Percentiles rank a stretch among this genome's conserved stretches.
These are phyloP conservation scores for Colletotrichum musicola DNA, from an alignment of 2,329 filamentous ascomycete species.

Conservation along the genomic window DNA sequence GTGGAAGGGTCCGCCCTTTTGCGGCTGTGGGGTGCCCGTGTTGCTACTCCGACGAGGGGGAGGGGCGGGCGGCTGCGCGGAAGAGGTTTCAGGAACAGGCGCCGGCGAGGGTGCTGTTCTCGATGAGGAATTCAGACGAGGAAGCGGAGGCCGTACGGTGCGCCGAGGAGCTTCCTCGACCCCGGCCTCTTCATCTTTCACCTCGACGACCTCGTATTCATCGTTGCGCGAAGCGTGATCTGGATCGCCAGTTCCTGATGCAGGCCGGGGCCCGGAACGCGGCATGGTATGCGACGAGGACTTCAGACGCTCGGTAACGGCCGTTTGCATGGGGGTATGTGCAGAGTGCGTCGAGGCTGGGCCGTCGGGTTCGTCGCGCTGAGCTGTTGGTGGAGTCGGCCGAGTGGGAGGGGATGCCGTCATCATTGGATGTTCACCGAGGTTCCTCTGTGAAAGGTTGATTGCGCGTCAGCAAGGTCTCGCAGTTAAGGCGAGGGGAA, in stretches of 20 bases:
- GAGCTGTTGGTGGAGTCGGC: constrained; percentile 34
- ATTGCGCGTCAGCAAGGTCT: constrained; percentile 29
- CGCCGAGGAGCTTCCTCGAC: constrained; percentile 28
- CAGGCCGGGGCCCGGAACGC: constrained; percentile 15
- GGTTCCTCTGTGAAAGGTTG: constrained; percentile 6
- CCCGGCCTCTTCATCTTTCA: constrained; percentile 25
- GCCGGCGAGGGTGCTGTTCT: constrained; percentile 31
- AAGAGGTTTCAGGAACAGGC: constrained; percentile 18
- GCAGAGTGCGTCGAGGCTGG: constrained; percentile 13
- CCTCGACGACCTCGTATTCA: constrained; percentile 39
- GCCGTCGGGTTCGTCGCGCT: constrained; percentile 25
- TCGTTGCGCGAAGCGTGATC: constrained; percentile 31
- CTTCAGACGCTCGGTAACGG: constrained; percentile 21
- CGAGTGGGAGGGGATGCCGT: constrained; percentile 35
- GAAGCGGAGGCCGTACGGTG: constrained; percentile 26
- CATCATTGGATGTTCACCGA: constrained; percentile 28
- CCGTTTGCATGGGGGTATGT: constrained; percentile 24
- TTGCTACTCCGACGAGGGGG: constrained; percentile 24
- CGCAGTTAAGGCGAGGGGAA: constrained; percentile 11
- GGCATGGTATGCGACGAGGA: constrained; percentile 30
- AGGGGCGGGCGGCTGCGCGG: constrained; percentile 2
- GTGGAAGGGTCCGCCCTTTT: constrained; percentile 31
- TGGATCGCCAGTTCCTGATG: constrained; percentile 22
- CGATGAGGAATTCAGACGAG: constrained; percentile 40
- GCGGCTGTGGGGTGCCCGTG: constrained; percentile 24